A percentile compares a stretch with the other conserved stretches of the same genome.
These are phyloP conservation scores for Cicer bijugum DNA, from an alignment of 306 rosid species.

Conservation along the genomic window DNA sequence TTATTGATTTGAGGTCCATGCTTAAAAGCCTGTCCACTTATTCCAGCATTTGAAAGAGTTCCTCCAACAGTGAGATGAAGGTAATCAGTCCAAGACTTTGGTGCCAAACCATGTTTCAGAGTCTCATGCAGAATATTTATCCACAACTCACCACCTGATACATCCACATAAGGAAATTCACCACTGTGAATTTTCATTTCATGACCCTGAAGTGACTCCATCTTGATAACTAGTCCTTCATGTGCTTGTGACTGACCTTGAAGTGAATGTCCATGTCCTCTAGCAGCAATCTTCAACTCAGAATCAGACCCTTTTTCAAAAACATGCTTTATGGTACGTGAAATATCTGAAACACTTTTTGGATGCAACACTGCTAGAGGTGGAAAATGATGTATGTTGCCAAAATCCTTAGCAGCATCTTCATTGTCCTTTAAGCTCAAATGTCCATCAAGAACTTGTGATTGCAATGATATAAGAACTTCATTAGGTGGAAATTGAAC, in stretches of 20 bases:
- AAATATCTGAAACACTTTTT: conserved; percentile 72
- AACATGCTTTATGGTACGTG: conserved; percentile 58
- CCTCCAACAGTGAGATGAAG: conserved; percentile 96
- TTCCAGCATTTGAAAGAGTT: conserved; percentile 91
- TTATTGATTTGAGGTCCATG: conserved; percentile 97
- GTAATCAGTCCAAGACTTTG: conserved; percentile 98
- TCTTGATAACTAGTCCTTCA: conserved; percentile 73
- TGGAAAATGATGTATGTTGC: conserved; percentile 66
- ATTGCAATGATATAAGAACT: conserved; percentile 53
- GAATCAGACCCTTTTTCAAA: conserved; percentile 62
- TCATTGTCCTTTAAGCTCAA: conserved; percentile 65
- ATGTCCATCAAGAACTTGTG: conserved; percentile 68
- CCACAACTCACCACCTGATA: conserved; percentile 93
- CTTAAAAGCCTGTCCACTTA: conserved; percentile 92
- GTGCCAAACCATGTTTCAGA: conserved; percentile 79
- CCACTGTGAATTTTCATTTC: conserved; percentile 60
- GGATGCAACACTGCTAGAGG: conserved; percentile 87
- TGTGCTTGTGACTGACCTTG: conserved; percentile 86
- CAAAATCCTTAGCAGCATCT: conserved; percentile 77
- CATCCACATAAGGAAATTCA: conserved; percentile 76
- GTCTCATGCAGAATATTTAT: conserved; percentile 86
- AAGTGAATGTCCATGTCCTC: conserved; percentile 94
- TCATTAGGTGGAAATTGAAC: conserved; percentile 44
- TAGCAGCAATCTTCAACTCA: conserved; percentile 76
- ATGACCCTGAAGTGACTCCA: conserved; percentile 69